These are phyloP conservation scores for Hericium alpestre DNA, from an alignment of 768 basidiomycete species.

Conservation along the genomic window DNA sequence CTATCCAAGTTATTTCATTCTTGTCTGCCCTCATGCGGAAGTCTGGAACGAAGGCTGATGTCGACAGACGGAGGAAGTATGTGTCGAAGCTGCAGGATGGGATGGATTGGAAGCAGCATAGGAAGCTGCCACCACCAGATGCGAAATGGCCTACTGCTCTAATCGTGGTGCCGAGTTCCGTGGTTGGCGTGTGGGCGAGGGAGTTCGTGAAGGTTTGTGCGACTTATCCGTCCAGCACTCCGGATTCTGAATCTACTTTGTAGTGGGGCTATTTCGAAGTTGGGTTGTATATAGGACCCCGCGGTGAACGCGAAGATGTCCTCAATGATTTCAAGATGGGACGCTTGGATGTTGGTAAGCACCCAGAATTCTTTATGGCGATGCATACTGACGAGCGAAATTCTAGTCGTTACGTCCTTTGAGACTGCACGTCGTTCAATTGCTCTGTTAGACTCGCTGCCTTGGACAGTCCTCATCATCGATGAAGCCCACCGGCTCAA, in stretches of 20 bases:
- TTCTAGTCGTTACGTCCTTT: slow-evolving; percentile 69
- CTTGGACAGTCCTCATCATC: slow-evolving; percentile 65
- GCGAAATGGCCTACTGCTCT: slow-evolving; percentile 78
- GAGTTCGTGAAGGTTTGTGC: slow-evolving; percentile 68
- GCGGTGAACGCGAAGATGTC: slow-evolving; percentile 42
- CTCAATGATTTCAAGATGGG: slow-evolving; percentile 71
- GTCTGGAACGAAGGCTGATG: slow-evolving; percentile 51
- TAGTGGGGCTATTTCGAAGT: slow-evolving; percentile 96
- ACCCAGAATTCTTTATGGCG: background rate
- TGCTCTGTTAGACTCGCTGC: slow-evolving; percentile 51
- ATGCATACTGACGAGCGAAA: background rate
- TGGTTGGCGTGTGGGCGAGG: slow-evolving; percentile 82
- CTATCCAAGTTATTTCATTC: slow-evolving; percentile 85
- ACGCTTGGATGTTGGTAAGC: slow-evolving; percentile 72
- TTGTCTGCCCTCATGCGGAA: slow-evolving; percentile 90
- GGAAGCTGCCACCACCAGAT: slow-evolving; percentile 54
- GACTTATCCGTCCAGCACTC: background rate
- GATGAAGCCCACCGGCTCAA: slow-evolving; percentile 92
- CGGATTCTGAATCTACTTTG: background rate
- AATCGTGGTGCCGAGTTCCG: slow-evolving; percentile 77
- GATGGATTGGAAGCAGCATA: slow-evolving; percentile 38
- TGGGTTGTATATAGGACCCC: slow-evolving; percentile 51
- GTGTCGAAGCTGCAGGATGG: slow-evolving; percentile 59
- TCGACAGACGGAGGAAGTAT: slow-evolving; percentile 52
- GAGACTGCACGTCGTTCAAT: slow-evolving; percentile 68